Evolutionary conservation across 441 rosid species (phyloP).

Genomic region (Eutrema salsugineum): DNA sequence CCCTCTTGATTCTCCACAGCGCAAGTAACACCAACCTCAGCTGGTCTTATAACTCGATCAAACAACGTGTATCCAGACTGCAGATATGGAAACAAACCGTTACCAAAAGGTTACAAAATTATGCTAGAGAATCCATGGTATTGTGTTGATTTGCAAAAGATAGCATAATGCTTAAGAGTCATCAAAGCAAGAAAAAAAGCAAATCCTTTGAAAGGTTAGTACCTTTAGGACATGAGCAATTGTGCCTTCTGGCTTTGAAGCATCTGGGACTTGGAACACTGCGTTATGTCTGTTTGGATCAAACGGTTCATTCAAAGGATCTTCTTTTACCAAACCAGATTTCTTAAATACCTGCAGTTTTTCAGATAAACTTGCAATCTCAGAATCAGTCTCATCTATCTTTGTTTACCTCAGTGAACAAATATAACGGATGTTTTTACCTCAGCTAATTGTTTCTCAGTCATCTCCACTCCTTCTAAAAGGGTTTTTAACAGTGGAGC

Average conservation of each 20-base stretch:
- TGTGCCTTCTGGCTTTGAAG: slow-evolving; percentile 87
- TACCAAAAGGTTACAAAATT: neutral
- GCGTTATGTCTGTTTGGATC: slow-evolving; percentile 92
- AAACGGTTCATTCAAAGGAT: slow-evolving; percentile 79
- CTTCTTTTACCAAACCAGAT: slow-evolving; percentile 68
- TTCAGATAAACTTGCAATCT: neutral
- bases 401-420: neutral
- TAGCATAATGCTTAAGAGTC: neutral
- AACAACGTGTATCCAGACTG: slow-evolving; percentile 78
- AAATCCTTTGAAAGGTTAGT: neutral
- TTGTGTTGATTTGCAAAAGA: neutral
- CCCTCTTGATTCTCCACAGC: slow-evolving; percentile 38
- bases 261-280: slow-evolving; percentile 71
- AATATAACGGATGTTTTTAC: slow-evolving; percentile 27
- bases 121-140: neutral
- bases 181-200: slow-evolving; percentile 1
- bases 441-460: slow-evolving; percentile 89
- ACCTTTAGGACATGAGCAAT: slow-evolving; percentile 92
- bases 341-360: slow-evolving; percentile 67
- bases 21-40: slow-evolving; percentile 84
- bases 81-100: neutral
- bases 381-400: slow-evolving; percentile 1
- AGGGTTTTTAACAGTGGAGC: slow-evolving; percentile 73
- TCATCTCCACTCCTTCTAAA: slow-evolving; percentile 96
- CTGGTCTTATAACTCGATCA: slow-evolving; percentile 86